Evolutionary conservation across 306 rosid species (phyloP).

Genomic region (Trichosanthes cucumerina): DNA sequence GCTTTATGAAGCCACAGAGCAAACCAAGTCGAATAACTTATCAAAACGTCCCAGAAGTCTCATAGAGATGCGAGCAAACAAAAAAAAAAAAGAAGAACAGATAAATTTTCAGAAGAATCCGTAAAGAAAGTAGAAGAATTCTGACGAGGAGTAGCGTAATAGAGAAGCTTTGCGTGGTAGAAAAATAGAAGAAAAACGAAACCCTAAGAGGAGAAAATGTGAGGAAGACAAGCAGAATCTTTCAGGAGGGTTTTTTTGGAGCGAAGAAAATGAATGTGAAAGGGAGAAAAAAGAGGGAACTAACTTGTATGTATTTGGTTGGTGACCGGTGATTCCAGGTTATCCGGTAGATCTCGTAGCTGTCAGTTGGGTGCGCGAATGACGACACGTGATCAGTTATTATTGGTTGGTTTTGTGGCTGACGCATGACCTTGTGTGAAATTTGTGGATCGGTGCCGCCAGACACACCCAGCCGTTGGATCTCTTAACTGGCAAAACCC

Average conservation of each 20-base stretch:
- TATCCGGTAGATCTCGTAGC: constrained; percentile 16
- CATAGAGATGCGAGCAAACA: neutral
- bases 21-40: neutral
- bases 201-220: constrained; percentile 11
- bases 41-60: neutral
- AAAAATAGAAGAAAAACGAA: neutral
- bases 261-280: constrained; percentile 13
- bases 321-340: constrained; percentile 42
- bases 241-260: constrained; percentile 2
- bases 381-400: constrained; percentile 23
- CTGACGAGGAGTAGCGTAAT: neutral
- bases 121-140: neutral
- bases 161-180: neutral
- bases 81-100: too few relatives aligned
- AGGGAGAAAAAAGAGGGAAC: constrained; percentile 13
- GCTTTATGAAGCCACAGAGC: neutral
- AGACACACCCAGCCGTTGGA: constrained; percentile 38
- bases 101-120: neutral
- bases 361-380: constrained; percentile 22
- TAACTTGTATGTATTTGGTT: constrained; percentile 21
- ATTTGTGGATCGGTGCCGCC: constrained; percentile 15
- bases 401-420: constrained; percentile 13
- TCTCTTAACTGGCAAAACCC: constrained; percentile 5
- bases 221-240: constrained; percentile 13
- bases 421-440: constrained; percentile 14